Base-by-base conservation (phyloP, 257 asterid genomes). In the Marsdenia floribunda region DNA sequence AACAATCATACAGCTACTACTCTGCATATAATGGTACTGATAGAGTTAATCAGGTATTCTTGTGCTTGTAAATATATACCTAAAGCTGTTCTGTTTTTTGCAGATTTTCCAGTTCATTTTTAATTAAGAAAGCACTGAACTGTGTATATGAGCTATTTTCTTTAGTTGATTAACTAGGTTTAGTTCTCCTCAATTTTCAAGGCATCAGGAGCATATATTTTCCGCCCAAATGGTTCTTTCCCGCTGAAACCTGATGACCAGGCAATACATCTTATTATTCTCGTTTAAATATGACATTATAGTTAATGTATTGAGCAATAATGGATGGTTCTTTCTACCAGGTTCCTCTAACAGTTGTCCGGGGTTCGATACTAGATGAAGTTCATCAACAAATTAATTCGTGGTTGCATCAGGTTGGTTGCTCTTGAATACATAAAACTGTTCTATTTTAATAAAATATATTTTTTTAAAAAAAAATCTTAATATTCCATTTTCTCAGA, bases 171-270 rank as follows among this genome's bases (percentile, higher is more conserved):
- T 73, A 44, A 46, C 76, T 68, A 72, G 71, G 66, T 46, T 44
- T 42, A 42, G 42, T 68, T n/a, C 26, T 80, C 79, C 76, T 68
- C 73, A 76, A 75, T 59, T 86, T 75, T 77, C 37, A 82, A 86
- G 89, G 96, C 93, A 77, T 91, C 97, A 70, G 97, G 97, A 77
- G 97, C 97, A 71, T 91, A 89, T 81, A 86, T 91, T 77, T 91
- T 91, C 87, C 96, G 96, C 49, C 97, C 97, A 70, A 91, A 91
- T 81, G 89, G 86, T 49, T 80, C 97, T 75, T 80, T 84, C 83
- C 85, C 87, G 2, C 73, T 91, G 65, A 81, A 78, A 73, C 83
- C 90, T 82, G 86, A 86, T 74, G 80, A 78, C 82, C 78, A 85
- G 87, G 96, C 83, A 82, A 68, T 78, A 64, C 66, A 16, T 79